Percentiles rank a stretch among this genome's conserved stretches.
Evolutionary conservation across 2,329 filamentous ascomycete species (phyloP).

Genomic region (Stachybotrys chartarum): DNA sequence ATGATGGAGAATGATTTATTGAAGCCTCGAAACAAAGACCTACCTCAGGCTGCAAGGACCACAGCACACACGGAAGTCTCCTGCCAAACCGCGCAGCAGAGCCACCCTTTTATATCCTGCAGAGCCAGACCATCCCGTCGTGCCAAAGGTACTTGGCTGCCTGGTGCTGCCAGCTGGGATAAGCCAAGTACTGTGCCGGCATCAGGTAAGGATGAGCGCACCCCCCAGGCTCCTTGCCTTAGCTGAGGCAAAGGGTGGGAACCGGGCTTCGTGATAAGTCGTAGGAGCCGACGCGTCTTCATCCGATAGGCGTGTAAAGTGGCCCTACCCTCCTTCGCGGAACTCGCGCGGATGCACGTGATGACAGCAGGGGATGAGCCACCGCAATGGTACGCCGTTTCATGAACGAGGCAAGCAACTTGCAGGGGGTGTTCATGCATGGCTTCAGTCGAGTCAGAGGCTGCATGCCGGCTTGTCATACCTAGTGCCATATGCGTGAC

Average conservation of each 20-base stretch:
- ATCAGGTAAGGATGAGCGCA: not conserved
- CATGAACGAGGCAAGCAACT: not conserved
- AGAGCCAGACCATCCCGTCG: not conserved
- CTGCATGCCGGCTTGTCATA: not conserved
- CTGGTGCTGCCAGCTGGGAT: not conserved
- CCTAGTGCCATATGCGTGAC: not conserved
- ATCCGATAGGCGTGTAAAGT: slow-evolving; percentile 8
- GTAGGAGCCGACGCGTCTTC: slow-evolving; percentile 9
- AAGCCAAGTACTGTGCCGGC: slow-evolving; percentile 18
- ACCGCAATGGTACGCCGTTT: slow-evolving; percentile 1
- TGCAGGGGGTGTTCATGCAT: not conserved
- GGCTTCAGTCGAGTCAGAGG: not conserved
- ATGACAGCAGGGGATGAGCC: slow-evolving; percentile 1
- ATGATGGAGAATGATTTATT: not conserved
- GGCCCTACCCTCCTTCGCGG: not conserved
- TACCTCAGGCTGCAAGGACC: slow-evolving; percentile 23
- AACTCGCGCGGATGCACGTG: slow-evolving; percentile 12
- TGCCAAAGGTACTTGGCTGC: not conserved
- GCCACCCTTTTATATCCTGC: slow-evolving; percentile 12
- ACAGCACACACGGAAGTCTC: slow-evolving; percentile 7
- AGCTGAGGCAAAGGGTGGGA: slow-evolving; percentile 11
- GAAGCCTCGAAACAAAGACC: slow-evolving; percentile 10
- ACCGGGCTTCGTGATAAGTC: slow-evolving; percentile 14
- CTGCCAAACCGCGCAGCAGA: slow-evolving; percentile 7
- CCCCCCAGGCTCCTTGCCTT: slow-evolving; percentile 7